These are phyloP conservation scores for Phytopythium sindhum DNA, from an alignment of 352 stramenopile species.

Conservation along the genomic window DNA sequence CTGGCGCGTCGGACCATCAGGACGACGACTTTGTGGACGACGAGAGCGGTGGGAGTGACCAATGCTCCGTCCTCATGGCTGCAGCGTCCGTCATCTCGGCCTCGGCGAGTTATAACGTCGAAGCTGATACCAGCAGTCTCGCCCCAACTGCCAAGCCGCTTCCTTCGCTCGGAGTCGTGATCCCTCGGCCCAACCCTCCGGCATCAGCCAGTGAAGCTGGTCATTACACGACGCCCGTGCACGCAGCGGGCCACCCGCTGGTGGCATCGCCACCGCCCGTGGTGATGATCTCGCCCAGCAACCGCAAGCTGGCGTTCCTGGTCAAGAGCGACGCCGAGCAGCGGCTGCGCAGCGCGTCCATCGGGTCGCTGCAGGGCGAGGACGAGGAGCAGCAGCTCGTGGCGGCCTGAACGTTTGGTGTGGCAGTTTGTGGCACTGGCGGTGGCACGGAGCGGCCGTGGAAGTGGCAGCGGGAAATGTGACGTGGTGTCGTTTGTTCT, in stretches of 20 bases:
- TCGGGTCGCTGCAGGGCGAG: conserved; percentile 35
- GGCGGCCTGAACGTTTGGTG: neutral
- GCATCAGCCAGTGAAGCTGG: neutral
- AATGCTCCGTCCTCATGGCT: conserved; percentile 15
- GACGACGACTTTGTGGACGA: neutral
- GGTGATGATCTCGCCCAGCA: conserved; percentile 42
- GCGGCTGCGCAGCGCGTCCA: conserved; percentile 31
- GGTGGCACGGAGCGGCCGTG: neutral
- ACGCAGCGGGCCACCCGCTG: conserved; percentile 13
- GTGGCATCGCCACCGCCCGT: conserved; percentile 5
- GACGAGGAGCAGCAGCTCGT: neutral
- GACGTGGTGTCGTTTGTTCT: neutral
- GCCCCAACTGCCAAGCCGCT: neutral
- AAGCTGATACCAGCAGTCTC: neutral
- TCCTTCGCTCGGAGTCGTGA: conserved; percentile 18
- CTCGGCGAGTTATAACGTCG: neutral
- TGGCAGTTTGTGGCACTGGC: neutral
- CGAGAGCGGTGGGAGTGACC: neutral
- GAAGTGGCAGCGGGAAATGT: neutral
- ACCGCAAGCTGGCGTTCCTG: conserved; percentile 42
- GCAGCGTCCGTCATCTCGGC: conserved; percentile 14
- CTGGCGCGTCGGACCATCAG: neutral
- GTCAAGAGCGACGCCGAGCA: conserved; percentile 21
- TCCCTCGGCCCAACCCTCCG: conserved; percentile 6
- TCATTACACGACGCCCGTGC: conserved; percentile 30